These are phyloP conservation scores for Aspergillus neoniger DNA, from an alignment of 2,329 filamentous ascomycete genomes.

Conservation along the genomic window DNA sequence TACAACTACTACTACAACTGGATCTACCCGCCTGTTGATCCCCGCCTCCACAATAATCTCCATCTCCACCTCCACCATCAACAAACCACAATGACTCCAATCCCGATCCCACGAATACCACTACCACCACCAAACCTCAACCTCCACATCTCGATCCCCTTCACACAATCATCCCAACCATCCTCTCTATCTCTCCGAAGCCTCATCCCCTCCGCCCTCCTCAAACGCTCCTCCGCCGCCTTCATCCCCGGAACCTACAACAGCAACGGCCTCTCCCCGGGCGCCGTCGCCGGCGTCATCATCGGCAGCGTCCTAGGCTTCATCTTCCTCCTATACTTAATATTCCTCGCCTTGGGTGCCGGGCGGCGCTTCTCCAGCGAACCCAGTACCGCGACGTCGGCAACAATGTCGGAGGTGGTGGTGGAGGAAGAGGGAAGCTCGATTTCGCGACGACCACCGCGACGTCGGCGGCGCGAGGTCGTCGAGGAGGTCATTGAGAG, in stretches of 20 bases:
- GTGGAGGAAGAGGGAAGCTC: conserved; percentile 6
- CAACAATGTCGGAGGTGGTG: conserved; percentile 31
- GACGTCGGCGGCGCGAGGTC: conserved; percentile 19
- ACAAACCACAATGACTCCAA: background rate
- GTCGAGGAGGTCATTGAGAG: conserved; percentile 29
- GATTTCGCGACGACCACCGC: background rate
- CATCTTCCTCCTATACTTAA: conserved; percentile 54
- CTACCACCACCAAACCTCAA: background rate
- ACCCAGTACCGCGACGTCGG: conserved; percentile 25
- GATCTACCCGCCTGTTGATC: background rate
- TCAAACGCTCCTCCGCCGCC: conserved; percentile 29
- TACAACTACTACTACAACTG: background rate
- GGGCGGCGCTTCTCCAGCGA: conserved; percentile 37
- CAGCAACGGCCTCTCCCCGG: conserved; percentile 55
- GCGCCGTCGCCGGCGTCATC: conserved; percentile 62
- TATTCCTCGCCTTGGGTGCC: conserved; percentile 54
- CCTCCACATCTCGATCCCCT: background rate
- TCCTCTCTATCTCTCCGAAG: background rate
- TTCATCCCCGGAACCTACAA: conserved; percentile 65
- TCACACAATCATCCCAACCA: background rate
- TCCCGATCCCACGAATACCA: background rate
- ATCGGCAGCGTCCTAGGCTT: conserved; percentile 53
- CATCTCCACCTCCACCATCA: background rate
- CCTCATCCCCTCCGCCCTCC: background rate
- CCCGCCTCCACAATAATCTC: background rate